Base-by-base conservation (phyloP, 345 rosid genomes). In the Ricinus communis region DNA sequence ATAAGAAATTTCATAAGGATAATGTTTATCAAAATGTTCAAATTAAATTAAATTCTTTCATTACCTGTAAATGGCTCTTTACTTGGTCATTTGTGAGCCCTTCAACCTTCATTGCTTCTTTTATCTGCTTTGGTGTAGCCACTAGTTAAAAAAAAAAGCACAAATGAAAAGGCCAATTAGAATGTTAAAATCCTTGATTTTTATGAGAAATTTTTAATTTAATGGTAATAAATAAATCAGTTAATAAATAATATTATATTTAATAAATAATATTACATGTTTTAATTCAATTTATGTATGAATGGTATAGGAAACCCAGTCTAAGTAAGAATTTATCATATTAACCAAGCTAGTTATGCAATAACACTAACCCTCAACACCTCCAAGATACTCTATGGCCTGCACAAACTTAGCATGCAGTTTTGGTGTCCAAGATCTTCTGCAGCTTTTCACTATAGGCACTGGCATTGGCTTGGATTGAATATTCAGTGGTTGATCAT, bases 381-480 rank as follows among this genome's bases (percentile, higher is more conserved):
- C 81, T 56, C 79, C 83, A 36, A 69, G 71, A 38, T 8, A 33
- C 14, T 70, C 61, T 12, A 82, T 18, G 46, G 68, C 77, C 36
- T 68, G 46, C 51, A 73, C 31, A 71, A 82, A 82, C 31, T 68
- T 68, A 16, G 36, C 36, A 36, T 82, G 83, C 14, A 82, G 83
- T 52, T 71, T 58, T 9, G 47, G 47, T 43, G 38, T 33, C 38
- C 38, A 33, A 6, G 4, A 33, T 6, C 2, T 33, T 50, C 28
- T 53, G 57, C 27, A 19, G n/a, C 18, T 50, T n/a, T 50, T 50
- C 21, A 18, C n/a, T 14, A 19, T 19, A 5, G 15, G n/a, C 21
- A 0, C n/a, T 19, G 21, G 15, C n/a, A 68, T 21, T 45, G 69
- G 65, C 45, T 51, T 49, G 15, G 68, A 68, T 3, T 33, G 40